phyloP scores from a whole-genome alignment of 768 basidiomycete genomes.

The Gelatoporia subvermispora region DNA sequence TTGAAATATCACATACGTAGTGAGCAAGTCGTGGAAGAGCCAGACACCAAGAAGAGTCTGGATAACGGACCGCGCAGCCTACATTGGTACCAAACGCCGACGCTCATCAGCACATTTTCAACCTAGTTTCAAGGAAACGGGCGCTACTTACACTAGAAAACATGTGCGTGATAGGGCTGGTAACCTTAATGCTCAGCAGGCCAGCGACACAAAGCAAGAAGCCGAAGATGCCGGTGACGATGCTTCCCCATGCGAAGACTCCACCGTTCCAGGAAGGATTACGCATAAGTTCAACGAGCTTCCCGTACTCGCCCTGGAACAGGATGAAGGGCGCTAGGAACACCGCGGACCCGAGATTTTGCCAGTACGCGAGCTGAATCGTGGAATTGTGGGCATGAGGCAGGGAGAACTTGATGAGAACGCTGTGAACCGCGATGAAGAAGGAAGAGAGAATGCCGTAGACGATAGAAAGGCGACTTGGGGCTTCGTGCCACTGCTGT shows the following conservation, averaged over 20 bases:
- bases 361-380: slow-evolving; percentile 76
- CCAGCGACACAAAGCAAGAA: slow-evolving; percentile 79
- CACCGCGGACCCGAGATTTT: slow-evolving; percentile 63
- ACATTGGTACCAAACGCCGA: slow-evolving; percentile 1
- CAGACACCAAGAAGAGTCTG: slow-evolving; percentile 78
- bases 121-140: neutral
- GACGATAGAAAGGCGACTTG: slow-evolving; percentile 54
- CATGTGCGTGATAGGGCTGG: slow-evolving; percentile 83
- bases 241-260: slow-evolving; percentile 58
- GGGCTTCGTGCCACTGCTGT: slow-evolving; percentile 27
- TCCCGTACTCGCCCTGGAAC: slow-evolving; percentile 47
- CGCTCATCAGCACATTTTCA: neutral
- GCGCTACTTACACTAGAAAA: slow-evolving; percentile 62
- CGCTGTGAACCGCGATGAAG: slow-evolving; percentile 72
- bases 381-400: slow-evolving; percentile 66
- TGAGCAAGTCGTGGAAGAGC: slow-evolving; percentile 72
- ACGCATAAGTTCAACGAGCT: slow-evolving; percentile 35
- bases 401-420: slow-evolving; percentile 67
- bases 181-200: slow-evolving; percentile 75
- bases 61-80: slow-evolving; percentile 80
- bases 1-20: slow-evolving; percentile 43
- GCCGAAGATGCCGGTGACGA: slow-evolving; percentile 72
- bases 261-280: slow-evolving; percentile 42
- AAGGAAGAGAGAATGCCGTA: slow-evolving; percentile 71
- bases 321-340: slow-evolving; percentile 62